Evolutionary conservation across 306 rosid species (phyloP), one percentile per base, ranked within the genome.

Genomic region (Lablab purpureus): DNA sequence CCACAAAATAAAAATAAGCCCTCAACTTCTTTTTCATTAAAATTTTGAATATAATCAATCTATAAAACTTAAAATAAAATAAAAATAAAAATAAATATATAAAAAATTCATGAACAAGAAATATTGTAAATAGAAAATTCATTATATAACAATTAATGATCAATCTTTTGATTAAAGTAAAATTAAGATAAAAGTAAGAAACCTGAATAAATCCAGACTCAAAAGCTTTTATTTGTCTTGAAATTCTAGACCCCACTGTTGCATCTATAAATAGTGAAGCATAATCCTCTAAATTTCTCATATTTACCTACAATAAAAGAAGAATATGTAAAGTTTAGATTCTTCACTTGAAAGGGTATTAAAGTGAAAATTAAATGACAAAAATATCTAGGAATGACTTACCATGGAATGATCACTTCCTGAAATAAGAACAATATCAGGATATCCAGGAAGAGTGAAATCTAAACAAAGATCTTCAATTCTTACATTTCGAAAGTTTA

Each of bases 401-500:
- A 96, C 99, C 86, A 76, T 79, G 45, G 85, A 17, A 66, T 90
- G 77, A 68, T 87, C 91, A 19, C 84, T 76, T 67, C 81, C 84
- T 17, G 93, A 89, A 68, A 89, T 71, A 75, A 91, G 96, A 78
- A 83, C 69, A 70, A 89, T 87, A 82, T 89, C 93, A 63, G 96
- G 94, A 84, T 91, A 91, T 67, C 98, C 99, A 56, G 99, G 99
- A 78, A 96, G 94, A 64, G 94, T 87, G 77, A 96, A 96, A 85
- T 96, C 98, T 80, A 96, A 91, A 83, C 83, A 93, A 84, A 96
- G 99, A 86, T 96, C 99, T 82, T 93, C 99, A 72, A 96, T 89
- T 66, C 74, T 83, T 54, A 87, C 81, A 56, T 83, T 82, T 72
- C 90, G 87, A 76, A 88, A 96, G 81, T 86, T 85, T 2, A 22